Evolutionary conservation across 192 early-diverging fungal species (phyloP).

Genomic region (Gaertneriomyces sp.): DNA sequence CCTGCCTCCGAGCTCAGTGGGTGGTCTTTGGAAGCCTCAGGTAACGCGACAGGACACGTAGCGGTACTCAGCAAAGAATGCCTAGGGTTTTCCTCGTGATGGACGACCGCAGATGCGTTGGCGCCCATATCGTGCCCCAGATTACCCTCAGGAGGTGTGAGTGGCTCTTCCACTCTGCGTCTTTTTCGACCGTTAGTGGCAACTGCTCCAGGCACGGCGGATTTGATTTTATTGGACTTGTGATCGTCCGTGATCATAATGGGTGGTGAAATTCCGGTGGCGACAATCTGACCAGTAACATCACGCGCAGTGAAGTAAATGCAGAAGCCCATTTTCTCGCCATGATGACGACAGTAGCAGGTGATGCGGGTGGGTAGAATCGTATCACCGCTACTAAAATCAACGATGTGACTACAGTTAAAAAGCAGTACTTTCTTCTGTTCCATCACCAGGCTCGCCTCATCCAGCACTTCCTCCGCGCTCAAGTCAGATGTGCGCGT

Average conservation of each 20-base stretch:
- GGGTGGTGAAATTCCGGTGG: conserved; percentile 78
- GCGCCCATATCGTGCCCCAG: too few species aligned
- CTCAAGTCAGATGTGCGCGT: background rate
- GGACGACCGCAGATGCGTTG: too few species aligned
- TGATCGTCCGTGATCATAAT: conserved; percentile 99
- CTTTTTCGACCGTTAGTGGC: conserved; percentile 34
- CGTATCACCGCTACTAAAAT: conserved; percentile 84
- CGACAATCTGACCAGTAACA: conserved; percentile 58
- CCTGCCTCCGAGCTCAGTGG: too few species aligned
- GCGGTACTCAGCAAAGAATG: too few species aligned
- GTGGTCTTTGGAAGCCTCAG: too few species aligned
- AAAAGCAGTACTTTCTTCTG: conserved; percentile 80
- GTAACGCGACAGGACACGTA: too few species aligned
- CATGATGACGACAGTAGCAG: conserved; percentile 94
- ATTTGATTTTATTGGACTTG: conserved; percentile 76
- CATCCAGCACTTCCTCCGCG: conserved; percentile 53
- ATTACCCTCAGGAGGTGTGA: background rate
- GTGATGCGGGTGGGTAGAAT: conserved; percentile 90
- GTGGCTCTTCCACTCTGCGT: conserved; percentile 30
- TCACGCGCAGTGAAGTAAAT: conserved; percentile 80
- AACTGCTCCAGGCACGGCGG: background rate
- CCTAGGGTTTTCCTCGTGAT: too few species aligned
- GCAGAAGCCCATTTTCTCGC: conserved; percentile 90
- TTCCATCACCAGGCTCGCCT: conserved; percentile 67
- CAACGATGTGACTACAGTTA: conserved; percentile 80